Conservation (phyloP, 1,139 yeast species). For the Yamadazyma jaroonii region DNA sequence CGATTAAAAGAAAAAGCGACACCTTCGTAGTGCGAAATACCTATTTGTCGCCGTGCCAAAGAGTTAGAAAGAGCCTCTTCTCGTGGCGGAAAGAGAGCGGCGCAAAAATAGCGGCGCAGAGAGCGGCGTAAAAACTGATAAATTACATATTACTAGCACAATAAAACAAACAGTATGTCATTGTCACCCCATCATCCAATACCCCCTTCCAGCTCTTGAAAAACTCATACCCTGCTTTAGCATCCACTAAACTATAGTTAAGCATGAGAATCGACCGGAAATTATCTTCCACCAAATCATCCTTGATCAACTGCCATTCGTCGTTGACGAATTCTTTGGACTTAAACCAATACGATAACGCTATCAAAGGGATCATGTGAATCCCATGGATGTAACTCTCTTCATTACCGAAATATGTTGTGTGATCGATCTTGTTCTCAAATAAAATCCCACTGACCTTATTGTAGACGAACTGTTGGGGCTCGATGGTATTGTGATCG, state of each 20-base stretch:
- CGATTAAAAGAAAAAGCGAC: too few relatives aligned
- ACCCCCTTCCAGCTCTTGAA: too few relatives aligned
- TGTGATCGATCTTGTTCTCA: constrained; percentile 89
- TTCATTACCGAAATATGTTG: constrained; percentile 51
- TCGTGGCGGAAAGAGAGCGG: too few relatives aligned
- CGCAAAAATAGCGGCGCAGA: too few relatives aligned
- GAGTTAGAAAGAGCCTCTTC: too few relatives aligned
- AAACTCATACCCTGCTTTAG: constrained; percentile 60
- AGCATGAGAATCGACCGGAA: constrained; percentile 83
- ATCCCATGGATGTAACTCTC: constrained; percentile 92
- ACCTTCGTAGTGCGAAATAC: too few relatives aligned
- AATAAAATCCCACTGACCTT: constrained; percentile 74
- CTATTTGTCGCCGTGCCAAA: too few relatives aligned
- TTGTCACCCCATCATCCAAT: constrained; percentile 66
- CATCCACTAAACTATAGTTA: constrained; percentile 71
- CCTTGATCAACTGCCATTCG: constrained; percentile 64
- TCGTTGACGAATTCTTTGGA: constrained; percentile 62
- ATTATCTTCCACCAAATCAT: constrained; percentile 26
- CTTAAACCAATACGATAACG: constrained; percentile 67
- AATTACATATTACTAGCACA: constrained; percentile 15
- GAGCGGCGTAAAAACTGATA: too few relatives aligned
- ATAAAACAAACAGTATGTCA: constrained; percentile 25
- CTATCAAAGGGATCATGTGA: constrained; percentile 82
- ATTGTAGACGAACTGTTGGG: constrained; percentile 54
- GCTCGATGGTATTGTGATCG: constrained; percentile 57